phyloP scores from a whole-genome alignment of 2,329 filamentous ascomycete genomes.

The Phaeosphaeriaceae sp. region DNA sequence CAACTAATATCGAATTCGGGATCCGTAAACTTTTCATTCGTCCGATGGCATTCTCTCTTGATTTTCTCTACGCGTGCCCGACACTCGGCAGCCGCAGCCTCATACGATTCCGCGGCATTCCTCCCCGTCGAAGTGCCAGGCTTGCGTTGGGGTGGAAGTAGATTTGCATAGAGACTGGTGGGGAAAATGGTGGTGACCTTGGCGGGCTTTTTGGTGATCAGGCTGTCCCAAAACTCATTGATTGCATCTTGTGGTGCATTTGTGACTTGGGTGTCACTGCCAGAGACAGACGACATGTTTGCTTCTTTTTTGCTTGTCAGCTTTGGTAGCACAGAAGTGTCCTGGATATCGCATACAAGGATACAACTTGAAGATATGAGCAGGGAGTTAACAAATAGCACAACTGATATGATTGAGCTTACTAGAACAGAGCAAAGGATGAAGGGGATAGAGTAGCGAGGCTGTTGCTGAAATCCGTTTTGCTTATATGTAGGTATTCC shows the following conservation, averaged over 20 bases:
- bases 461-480: not conserved
- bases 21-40: conserved; percentile 85
- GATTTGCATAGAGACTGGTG: conserved; percentile 65
- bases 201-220: conserved; percentile 71
- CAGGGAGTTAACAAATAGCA: too few relatives aligned
- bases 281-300: conserved; percentile 25
- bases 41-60: conserved; percentile 68
- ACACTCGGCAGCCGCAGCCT: conserved; percentile 73
- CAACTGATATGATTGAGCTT: too few relatives aligned
- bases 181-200: conserved; percentile 75
- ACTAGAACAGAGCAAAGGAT: not conserved
- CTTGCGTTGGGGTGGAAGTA: conserved; percentile 43
- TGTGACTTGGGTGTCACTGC: conserved; percentile 19
- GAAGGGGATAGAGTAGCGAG: not conserved
- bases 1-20: conserved; percentile 84
- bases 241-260: conserved; percentile 66
- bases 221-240: conserved; percentile 74
- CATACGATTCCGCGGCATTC: conserved; percentile 70
- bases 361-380: too few relatives aligned
- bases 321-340: not conserved
- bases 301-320: conserved; percentile 2
- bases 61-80: conserved; percentile 63
- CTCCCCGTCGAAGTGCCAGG: conserved; percentile 63
- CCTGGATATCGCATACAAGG: too few relatives aligned
- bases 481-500: conserved; percentile 6